Percentiles rank a stretch among this genome's conserved stretches.
Conservation (phyloP, 2,329 filamentous ascomycete species). For the Sphaerulina musiva region DNA sequence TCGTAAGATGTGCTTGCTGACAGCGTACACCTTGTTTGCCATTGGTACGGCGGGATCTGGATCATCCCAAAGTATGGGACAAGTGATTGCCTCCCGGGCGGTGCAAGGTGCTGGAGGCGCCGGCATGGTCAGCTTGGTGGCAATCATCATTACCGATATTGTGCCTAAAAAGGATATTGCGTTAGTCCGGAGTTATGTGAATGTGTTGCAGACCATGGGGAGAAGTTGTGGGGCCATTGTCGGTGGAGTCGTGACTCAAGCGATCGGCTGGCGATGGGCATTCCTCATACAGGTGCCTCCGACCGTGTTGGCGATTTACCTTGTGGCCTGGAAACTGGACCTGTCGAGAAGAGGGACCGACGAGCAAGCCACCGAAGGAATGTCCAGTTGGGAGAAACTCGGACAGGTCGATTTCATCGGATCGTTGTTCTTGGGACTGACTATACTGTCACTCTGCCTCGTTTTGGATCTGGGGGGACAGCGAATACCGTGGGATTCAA, state of each 20-base stretch:
- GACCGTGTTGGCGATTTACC: slow-evolving; percentile 45
- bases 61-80: slow-evolving; percentile 33
- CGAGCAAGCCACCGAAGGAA: not conserved
- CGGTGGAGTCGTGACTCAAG: slow-evolving; percentile 56
- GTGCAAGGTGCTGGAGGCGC: slow-evolving; percentile 42
- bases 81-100: slow-evolving; percentile 39
- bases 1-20: slow-evolving; percentile 37
- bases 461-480: slow-evolving; percentile 32
- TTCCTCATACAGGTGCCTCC: slow-evolving; percentile 54
- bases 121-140: slow-evolving; percentile 41
- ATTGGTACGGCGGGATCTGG: slow-evolving; percentile 39
- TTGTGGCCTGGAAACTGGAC: slow-evolving; percentile 37
- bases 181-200: slow-evolving; percentile 46
- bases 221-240: slow-evolving; percentile 49
- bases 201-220: slow-evolving; percentile 46
- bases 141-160: slow-evolving; percentile 46
- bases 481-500: slow-evolving; percentile 35
- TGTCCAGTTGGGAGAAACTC: not conserved
- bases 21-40: slow-evolving; percentile 39
- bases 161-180: slow-evolving; percentile 46
- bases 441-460: too few species aligned
- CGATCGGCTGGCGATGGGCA: slow-evolving; percentile 60
- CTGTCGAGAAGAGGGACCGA: slow-evolving; percentile 8
- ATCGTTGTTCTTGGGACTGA: too few species aligned
- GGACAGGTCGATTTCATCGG: slow-evolving; percentile 23